Evolutionary conservation across 305 asterid genomes (phyloP).

Genomic region (Stenogyne calaminthoides): DNA sequence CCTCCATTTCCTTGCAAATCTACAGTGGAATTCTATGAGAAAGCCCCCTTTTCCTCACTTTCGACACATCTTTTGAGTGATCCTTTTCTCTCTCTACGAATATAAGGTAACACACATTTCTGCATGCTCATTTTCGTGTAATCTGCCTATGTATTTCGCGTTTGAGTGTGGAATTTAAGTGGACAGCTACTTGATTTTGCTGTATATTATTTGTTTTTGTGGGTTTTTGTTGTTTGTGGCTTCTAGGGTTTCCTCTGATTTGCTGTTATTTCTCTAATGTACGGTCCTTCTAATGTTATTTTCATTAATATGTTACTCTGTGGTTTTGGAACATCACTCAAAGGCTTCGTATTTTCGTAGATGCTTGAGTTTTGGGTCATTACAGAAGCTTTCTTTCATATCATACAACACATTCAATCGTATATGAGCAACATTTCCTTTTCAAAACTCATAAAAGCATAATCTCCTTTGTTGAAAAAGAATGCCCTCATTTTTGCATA

Average conservation of each 20-base stretch:
- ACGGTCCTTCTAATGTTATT: background rate
- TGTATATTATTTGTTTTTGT: slow-evolving; percentile 19
- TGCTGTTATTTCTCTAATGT: slow-evolving; percentile 5
- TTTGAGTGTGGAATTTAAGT: background rate
- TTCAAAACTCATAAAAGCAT: background rate
- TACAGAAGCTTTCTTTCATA: no score
- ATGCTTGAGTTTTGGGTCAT: background rate
- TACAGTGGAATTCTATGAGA: background rate
- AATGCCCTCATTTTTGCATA: background rate
- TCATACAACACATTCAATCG: no score
- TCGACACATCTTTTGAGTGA: slow-evolving; percentile 2
- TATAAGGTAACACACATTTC: slow-evolving; percentile 18
- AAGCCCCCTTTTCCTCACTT: background rate
- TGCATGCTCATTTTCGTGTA: slow-evolving; percentile 22
- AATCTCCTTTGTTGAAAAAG: background rate
- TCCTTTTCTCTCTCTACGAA: background rate
- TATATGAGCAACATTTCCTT: background rate
- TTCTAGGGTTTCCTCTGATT: slow-evolving; percentile 33
- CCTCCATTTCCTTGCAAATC: slow-evolving; percentile 36
- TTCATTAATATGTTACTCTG: background rate
- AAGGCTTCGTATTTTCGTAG: background rate
- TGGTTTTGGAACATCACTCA: background rate
- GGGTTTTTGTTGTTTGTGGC: background rate
- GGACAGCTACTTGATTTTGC: slow-evolving; percentile 14
- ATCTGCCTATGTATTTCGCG: slow-evolving; percentile 17